phyloP scores from a whole-genome alignment of 495 filamentous ascomycete species.

The Bathelium albidoporum region DNA sequence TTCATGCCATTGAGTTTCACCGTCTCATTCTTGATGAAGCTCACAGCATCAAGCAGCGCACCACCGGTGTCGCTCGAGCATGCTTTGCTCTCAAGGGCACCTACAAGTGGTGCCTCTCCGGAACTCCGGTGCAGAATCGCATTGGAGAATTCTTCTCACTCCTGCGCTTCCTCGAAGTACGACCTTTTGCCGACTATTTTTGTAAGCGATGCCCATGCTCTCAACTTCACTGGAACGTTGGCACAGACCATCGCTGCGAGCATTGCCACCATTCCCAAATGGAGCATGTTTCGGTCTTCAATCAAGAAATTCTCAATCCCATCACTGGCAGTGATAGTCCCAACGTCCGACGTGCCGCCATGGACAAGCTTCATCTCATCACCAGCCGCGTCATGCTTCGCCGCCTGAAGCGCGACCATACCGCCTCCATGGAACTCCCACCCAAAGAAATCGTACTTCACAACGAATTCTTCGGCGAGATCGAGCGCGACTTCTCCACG shows the following conservation, averaged over 20 bases:
- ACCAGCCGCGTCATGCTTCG: conserved; percentile 90
- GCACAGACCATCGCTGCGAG: conserved; percentile 55
- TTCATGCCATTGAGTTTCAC: conserved; percentile 81
- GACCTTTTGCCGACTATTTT: conserved; percentile 84
- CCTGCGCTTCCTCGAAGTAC: conserved; percentile 76
- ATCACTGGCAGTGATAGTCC: conserved; percentile 41
- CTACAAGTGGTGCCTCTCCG: conserved; percentile 91
- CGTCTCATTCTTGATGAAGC: conserved; percentile 92
- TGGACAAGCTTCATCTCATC: conserved; percentile 72
- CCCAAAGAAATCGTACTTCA: conserved; percentile 86
- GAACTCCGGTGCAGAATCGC: conserved; percentile 89
- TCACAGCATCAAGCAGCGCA: conserved; percentile 86
- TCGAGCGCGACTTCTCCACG: conserved; percentile 86
- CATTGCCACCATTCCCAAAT: conserved; percentile 58
- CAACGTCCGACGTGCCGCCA: conserved; percentile 50
- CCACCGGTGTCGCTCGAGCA: conserved; percentile 82
- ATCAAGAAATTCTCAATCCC: conserved; percentile 85
- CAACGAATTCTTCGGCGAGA: conserved; percentile 90
- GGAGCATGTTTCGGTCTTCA: conserved; percentile 89
- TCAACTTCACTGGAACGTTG: conserved; percentile 71
- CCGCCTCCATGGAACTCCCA: conserved; percentile 85
- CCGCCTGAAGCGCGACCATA: conserved; percentile 84
- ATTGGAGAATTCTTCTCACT: conserved; percentile 97
- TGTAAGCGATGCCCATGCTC: conserved; percentile 76
- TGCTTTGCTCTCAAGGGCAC: conserved; percentile 79